phyloP scores from a whole-genome alignment of 2,329 filamentous ascomycete genomes.

The Onygenales sp. region DNA sequence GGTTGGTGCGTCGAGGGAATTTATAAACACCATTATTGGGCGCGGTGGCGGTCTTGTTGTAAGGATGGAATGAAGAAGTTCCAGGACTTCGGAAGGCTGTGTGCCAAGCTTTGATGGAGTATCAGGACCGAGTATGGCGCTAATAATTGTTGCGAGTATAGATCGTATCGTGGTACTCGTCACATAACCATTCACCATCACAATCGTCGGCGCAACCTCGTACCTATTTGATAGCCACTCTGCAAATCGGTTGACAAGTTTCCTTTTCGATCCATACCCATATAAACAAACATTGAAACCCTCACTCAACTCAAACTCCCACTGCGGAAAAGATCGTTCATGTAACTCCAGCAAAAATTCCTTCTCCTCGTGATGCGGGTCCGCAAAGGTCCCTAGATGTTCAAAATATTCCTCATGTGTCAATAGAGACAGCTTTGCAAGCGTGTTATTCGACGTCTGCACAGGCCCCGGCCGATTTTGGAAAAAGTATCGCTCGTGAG shows the following conservation, averaged over 20 bases:
- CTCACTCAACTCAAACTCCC: conserved; percentile 80
- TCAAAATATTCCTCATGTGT: conserved; percentile 89
- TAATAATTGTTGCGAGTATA: conserved; percentile 51
- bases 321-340: conserved; percentile 75
- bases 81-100: conserved; percentile 59
- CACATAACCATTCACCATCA: conserved; percentile 78
- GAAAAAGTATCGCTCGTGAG: conserved; percentile 88
- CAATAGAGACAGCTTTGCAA: conserved; percentile 64
- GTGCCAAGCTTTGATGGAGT: conserved; percentile 46
- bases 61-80: conserved; percentile 55
- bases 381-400: conserved; percentile 52
- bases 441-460: conserved; percentile 79
- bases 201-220: conserved; percentile 44
- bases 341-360: conserved; percentile 66
- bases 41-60: conserved; percentile 32
- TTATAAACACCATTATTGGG: conserved; percentile 61
- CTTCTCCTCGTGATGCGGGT: conserved; percentile 62
- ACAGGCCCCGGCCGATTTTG: conserved; percentile 74
- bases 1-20: conserved; percentile 74
- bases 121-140: conserved; percentile 44
- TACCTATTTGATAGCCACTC: conserved; percentile 51
- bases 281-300: conserved; percentile 86
- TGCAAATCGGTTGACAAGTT: conserved; percentile 66
- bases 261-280: conserved; percentile 82
- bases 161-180: conserved; percentile 36